A percentile compares a stretch with the other conserved stretches of the same genome.
phyloP scores from a whole-genome alignment of 1,139 yeast species.

The Protomyces lactucae-debilis region DNA sequence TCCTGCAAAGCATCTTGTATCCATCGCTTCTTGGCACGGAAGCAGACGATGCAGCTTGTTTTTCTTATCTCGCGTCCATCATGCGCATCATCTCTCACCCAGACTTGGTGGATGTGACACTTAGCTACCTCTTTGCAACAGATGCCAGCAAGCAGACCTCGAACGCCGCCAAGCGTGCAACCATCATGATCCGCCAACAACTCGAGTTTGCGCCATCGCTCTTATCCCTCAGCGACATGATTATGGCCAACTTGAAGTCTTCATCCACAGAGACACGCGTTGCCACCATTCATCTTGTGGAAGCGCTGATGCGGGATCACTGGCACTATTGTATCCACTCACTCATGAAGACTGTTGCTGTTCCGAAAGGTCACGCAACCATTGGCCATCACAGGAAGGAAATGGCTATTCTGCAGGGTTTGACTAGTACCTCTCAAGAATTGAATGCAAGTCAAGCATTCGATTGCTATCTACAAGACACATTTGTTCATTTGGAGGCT shows the following conservation, averaged over 20 bases:
- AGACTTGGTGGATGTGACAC: slow-evolving; percentile 35
- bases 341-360: background rate
- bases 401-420: background rate
- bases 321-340: background rate
- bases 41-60: slow-evolving; percentile 31
- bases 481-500: background rate
- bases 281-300: slow-evolving; percentile 32
- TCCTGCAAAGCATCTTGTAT: slow-evolving; percentile 37
- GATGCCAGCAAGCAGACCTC: background rate
- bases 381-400: background rate
- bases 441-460: background rate
- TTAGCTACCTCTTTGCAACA: slow-evolving; percentile 33
- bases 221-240: slow-evolving; percentile 34
- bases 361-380: background rate
- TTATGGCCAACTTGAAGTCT: slow-evolving; percentile 33
- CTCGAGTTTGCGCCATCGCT: slow-evolving; percentile 23
- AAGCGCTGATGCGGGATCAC: slow-evolving; percentile 2
- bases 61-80: slow-evolving; percentile 33
- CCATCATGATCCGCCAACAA: background rate
- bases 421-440: background rate
- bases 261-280: slow-evolving; percentile 27
- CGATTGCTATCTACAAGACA: background rate
- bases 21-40: slow-evolving; percentile 32
- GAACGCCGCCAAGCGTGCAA: background rate
- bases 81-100: slow-evolving; percentile 36